A percentile compares a stretch with the other conserved stretches of the same genome.
Evolutionary conservation across 2,329 filamentous ascomycete genomes (phyloP).

Genomic region (Aspergillus novoparasiticus): DNA sequence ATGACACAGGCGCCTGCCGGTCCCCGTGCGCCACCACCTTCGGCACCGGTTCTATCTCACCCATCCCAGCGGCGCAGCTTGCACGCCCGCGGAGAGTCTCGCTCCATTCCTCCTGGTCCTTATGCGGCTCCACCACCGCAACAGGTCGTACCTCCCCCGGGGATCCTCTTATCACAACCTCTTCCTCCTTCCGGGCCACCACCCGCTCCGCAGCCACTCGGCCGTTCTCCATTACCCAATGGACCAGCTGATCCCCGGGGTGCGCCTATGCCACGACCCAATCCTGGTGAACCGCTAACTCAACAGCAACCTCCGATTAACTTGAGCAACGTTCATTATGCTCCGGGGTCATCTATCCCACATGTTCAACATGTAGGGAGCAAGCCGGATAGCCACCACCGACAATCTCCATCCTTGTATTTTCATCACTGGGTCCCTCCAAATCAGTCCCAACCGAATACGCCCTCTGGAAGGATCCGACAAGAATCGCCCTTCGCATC

Average conservation of each 20-base stretch:
- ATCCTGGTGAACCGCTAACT: slow-evolving; percentile 46
- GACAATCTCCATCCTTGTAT: slow-evolving; percentile 72
- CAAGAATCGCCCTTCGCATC: slow-evolving; percentile 50
- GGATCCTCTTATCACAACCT: slow-evolving; percentile 28
- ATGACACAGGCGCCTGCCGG: slow-evolving; percentile 47
- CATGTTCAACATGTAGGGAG: slow-evolving; percentile 56
- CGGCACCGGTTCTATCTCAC: slow-evolving; percentile 22
- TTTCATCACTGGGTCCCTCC: slow-evolving; percentile 95
- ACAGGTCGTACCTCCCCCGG: slow-evolving; percentile 18
- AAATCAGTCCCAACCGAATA: slow-evolving; percentile 67
- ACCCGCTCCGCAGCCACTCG: slow-evolving; percentile 16
- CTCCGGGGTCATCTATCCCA: slow-evolving; percentile 41
- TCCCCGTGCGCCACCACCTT: slow-evolving; percentile 25
- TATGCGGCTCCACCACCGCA: slow-evolving; percentile 30
- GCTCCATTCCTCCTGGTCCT: slow-evolving; percentile 35
- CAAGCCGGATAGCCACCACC: slow-evolving; percentile 59
- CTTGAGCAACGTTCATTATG: slow-evolving; percentile 27
- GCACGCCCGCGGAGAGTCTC: slow-evolving; percentile 23
- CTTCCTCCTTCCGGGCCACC: slow-evolving; percentile 20
- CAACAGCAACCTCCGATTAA: slow-evolving; percentile 38
- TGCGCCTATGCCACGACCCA: slow-evolving; percentile 33
- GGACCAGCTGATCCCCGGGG: slow-evolving; percentile 20
- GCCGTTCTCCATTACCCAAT: slow-evolving; percentile 20
- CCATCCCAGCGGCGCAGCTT: slow-evolving; percentile 24
- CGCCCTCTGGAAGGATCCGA: slow-evolving; percentile 72